phyloP scores from a whole-genome alignment of 2,329 filamentous ascomycete species.

The Pestalotiopsis sp. region DNA sequence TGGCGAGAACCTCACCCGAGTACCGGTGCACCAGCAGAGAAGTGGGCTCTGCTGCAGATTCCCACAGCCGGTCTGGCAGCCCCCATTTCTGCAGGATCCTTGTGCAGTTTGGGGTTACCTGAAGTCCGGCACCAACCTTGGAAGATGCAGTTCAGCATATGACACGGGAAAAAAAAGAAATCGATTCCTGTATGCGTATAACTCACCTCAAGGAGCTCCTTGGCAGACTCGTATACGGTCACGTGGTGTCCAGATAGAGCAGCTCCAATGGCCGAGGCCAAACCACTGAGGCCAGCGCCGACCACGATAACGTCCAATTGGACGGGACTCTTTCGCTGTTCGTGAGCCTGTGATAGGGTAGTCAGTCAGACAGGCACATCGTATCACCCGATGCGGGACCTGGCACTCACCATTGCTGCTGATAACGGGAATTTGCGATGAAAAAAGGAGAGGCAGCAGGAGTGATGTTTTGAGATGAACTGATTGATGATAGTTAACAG shows the following conservation, averaged over 20 bases:
- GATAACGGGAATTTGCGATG: not conserved
- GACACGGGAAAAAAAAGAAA: conserved; percentile 1
- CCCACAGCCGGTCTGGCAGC: conserved; percentile 46
- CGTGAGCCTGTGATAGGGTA: not conserved
- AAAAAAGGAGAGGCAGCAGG: not conserved
- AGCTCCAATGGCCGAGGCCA: conserved; percentile 41
- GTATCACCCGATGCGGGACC: not conserved
- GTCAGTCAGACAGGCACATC: not conserved
- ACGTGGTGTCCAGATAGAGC: conserved; percentile 41
- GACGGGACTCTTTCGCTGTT: conserved; percentile 10
- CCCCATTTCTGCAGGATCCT: conserved; percentile 54
- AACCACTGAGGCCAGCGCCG: conserved; percentile 46
- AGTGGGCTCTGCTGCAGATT: conserved; percentile 43
- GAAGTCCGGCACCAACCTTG: conserved; percentile 57
- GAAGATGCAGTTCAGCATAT: not conserved
- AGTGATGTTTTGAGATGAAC: not conserved
- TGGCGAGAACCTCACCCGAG: conserved; percentile 49
- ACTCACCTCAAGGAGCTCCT: conserved; percentile 40
- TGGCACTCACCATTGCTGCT: not conserved
- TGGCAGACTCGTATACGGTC: conserved; percentile 44
- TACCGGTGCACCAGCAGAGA: conserved; percentile 57
- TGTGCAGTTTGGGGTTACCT: conserved; percentile 54
- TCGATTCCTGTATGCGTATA: not conserved
- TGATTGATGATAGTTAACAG: not conserved
- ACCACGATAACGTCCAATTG: conserved; percentile 41